Base-by-base conservation (phyloP, 139 green algal species). In the Nannochloris sp. region DNA sequence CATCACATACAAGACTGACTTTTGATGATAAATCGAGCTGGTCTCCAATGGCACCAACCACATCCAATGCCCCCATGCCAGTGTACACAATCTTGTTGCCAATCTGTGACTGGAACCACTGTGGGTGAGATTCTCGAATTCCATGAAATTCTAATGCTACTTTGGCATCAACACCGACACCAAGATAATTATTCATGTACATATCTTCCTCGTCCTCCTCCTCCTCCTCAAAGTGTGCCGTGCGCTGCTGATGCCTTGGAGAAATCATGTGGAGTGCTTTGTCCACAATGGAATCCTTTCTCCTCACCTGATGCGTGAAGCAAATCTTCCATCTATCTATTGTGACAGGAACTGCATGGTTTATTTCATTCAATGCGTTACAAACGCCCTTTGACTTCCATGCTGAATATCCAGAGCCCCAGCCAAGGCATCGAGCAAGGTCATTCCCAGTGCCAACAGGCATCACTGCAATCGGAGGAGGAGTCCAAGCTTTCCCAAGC, bases 381-480 rank as follows among this genome's bases (percentile, higher is more conserved):
- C 48, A 36, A 24, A 78, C 55, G 8, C 74, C 68, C 15, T 66
- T 23, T 25, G 68, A 50, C 14, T 65, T 66, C 36, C 72, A 68
- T 6, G 55, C 60, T 5, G 48, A 48, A 51, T 84, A 37, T 3
- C 86, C 83, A 11, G 73, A 77, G 15, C 87, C 88, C 88, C 88
- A 95, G 11, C 79, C 73, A 23, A 95, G 66, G 48, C 86, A 87
- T 7, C 88, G 75, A 1, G 88, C 88, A 40, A 95, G 75, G 69
- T 95, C 88, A 64, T 95, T 95, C 66, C 88, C 83, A 29, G 87
- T 95, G 21, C 87, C 87, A 23, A 95, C 76, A 2, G 87, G 87
- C 18, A 94, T 61, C 11, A 95, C 62, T 1, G 76, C 85, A 12
- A 95, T 71, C 0, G 87, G 85, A 2, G 87, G 83, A 11, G 75